Percentiles rank a stretch among this genome's conserved stretches.
Evolutionary conservation across 345 rosid genomes (phyloP).

Genomic region (Barbarea vulgaris): DNA sequence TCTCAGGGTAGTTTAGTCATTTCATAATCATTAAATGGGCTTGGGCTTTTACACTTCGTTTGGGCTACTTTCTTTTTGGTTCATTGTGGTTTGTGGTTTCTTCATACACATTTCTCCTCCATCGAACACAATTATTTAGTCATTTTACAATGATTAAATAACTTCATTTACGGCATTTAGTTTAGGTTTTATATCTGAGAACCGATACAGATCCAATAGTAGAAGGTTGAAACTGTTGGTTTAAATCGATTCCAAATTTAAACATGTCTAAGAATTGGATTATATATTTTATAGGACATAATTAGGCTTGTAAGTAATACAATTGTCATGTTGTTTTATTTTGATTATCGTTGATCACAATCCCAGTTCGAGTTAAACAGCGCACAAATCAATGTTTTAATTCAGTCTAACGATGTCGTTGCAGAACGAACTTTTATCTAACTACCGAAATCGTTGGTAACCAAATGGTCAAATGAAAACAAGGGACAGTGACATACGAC

Average conservation of each 20-base stretch:
- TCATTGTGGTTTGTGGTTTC: neutral
- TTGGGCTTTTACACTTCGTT: neutral
- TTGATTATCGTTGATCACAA: neutral
- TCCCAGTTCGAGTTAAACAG: neutral
- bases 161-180: no score
- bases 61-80: neutral
- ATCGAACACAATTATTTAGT: neutral
- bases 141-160: no score
- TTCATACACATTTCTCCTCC: neutral
- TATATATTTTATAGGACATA: no score
- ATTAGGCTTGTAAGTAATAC: neutral
- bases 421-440: slow-evolving; percentile 7
- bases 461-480: slow-evolving; percentile 21
- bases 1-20: slow-evolving; percentile 8
- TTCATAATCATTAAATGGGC: neutral
- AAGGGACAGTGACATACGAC: slow-evolving; percentile 5
- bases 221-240: neutral
- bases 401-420: slow-evolving; percentile 12
- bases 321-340: neutral
- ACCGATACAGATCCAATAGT: no score
- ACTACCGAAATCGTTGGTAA: slow-evolving; percentile 30
- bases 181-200: no score
- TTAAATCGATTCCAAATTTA: neutral
- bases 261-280: neutral
- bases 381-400: neutral